Conservation (phyloP, 345 rosid species). For the Cardiospermum halicacabum region DNA sequence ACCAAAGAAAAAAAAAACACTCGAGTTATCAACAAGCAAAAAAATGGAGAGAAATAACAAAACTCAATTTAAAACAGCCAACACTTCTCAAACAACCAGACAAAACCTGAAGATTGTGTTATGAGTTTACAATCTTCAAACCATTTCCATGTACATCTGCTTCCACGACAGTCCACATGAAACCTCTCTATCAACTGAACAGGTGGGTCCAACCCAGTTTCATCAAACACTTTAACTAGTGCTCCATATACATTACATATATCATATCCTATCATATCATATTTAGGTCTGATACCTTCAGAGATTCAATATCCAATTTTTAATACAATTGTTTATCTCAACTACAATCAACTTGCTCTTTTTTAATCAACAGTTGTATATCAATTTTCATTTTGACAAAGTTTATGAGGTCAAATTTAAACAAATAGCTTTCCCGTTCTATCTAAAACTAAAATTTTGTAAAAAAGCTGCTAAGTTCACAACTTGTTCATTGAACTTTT, state of each 20-base stretch:
- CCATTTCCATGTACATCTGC: neutral
- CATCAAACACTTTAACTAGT: neutral
- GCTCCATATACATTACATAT: no score
- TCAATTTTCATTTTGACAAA: no score
- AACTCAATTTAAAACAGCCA: neutral
- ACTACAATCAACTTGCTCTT: neutral
- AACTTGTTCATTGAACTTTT: neutral
- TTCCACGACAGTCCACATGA: slow-evolving; percentile 24
- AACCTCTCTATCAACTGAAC: neutral
- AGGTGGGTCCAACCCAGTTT: neutral
- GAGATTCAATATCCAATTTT: neutral
- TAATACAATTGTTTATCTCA: neutral
- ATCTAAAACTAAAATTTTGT: neutral
- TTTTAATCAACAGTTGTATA: neutral
- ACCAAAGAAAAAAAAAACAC: slow-evolving; percentile 1
- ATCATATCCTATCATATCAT: no score
- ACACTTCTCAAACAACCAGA: neutral
- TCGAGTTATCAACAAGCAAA: neutral
- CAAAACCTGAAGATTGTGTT: slow-evolving; percentile 11
- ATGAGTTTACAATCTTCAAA: no score
- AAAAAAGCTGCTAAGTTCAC: neutral
- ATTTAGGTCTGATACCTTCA: no score
- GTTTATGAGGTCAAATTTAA: no score
- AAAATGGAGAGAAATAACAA: no score
- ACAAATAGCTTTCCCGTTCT: no score